These are phyloP conservation scores for Pholiota conissans DNA, from an alignment of 768 basidiomycete genomes.

Conservation along the genomic window DNA sequence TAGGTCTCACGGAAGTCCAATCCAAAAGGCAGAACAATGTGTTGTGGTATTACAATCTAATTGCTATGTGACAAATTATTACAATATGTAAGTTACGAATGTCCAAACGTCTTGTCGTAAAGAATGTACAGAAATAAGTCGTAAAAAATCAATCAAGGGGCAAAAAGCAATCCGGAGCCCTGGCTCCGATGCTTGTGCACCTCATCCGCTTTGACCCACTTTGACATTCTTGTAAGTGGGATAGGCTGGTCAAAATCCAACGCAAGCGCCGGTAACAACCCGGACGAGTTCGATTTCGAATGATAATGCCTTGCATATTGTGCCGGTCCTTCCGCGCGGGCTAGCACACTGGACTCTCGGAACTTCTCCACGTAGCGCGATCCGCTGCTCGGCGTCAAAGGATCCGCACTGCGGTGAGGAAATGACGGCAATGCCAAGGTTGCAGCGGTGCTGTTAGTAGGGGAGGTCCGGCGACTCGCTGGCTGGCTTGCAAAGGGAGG, in stretches of 20 bases:
- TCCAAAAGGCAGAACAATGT: not conserved
- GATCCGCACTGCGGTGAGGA: constrained; percentile 21
- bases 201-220: constrained; percentile 53
- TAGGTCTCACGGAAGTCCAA: too few relatives aligned
- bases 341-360: constrained; percentile 32
- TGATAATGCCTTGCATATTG: constrained; percentile 21
- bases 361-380: constrained; percentile 45
- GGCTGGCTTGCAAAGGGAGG: not conserved
- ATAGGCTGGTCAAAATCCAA: constrained; percentile 56
- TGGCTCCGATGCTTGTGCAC: constrained; percentile 14
- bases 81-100: not conserved
- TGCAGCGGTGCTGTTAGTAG: not conserved
- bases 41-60: not conserved
- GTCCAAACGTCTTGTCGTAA: not conserved
- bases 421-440: constrained; percentile 22
- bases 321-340: constrained; percentile 26
- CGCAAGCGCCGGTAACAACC: constrained; percentile 27
- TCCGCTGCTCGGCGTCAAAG: constrained; percentile 17
- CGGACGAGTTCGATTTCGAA: constrained; percentile 32
- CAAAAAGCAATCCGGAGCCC: not conserved
- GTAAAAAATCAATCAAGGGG: constrained; percentile 14
- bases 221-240: constrained; percentile 46
- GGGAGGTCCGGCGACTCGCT: constrained; percentile 10
- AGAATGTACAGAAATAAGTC: constrained; percentile 8
- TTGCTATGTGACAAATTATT: not conserved